Percentiles rank a stretch among this genome's conserved stretches.
These are phyloP conservation scores for Bryum argenteum DNA, from an alignment of 225 moss, liverwort and hornwort genomes.

Conservation along the genomic window DNA sequence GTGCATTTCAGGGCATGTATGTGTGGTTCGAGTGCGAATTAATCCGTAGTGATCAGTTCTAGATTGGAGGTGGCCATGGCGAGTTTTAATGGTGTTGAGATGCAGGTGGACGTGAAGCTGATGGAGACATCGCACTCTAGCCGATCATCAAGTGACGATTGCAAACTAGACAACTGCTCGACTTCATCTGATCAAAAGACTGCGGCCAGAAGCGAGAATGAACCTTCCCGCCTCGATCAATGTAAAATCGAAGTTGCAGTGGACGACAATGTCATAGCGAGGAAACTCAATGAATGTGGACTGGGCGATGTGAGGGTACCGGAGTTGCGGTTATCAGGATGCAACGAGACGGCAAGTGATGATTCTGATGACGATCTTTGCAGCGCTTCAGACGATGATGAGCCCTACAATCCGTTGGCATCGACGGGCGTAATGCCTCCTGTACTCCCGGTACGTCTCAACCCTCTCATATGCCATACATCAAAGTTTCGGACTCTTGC, in stretches of 20 bases:
- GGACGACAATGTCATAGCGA: constrained; percentile 1
- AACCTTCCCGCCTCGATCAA: constrained; percentile 4
- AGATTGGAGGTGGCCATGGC: background rate
- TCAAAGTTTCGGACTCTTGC: background rate
- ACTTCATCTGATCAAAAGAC: constrained; percentile 3
- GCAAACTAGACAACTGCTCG: constrained; percentile 22
- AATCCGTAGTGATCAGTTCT: background rate
- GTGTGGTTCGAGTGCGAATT: background rate
- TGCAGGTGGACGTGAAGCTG: constrained; percentile 12
- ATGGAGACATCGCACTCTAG: constrained; percentile 35
- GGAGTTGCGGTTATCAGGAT: constrained; percentile 29
- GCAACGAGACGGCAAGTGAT: constrained; percentile 33
- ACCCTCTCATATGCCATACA: too few relatives aligned
- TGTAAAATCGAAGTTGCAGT: constrained; percentile 6
- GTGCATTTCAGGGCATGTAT: background rate
- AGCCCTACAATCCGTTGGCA: constrained; percentile 17
- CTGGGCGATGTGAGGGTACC: constrained; percentile 17
- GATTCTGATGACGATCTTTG: constrained; percentile 37
- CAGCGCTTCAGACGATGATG: constrained; percentile 44
- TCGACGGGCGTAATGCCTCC: constrained; percentile 33
- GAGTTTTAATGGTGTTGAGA: background rate
- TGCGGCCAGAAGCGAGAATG: constrained; percentile 14
- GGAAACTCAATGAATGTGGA: constrained; percentile 28
- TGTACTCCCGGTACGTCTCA: constrained; percentile 36
- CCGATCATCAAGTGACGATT: constrained; percentile 24